phyloP scores from a whole-genome alignment of 2,329 filamentous ascomycete species.

The Catunica adiposa region DNA sequence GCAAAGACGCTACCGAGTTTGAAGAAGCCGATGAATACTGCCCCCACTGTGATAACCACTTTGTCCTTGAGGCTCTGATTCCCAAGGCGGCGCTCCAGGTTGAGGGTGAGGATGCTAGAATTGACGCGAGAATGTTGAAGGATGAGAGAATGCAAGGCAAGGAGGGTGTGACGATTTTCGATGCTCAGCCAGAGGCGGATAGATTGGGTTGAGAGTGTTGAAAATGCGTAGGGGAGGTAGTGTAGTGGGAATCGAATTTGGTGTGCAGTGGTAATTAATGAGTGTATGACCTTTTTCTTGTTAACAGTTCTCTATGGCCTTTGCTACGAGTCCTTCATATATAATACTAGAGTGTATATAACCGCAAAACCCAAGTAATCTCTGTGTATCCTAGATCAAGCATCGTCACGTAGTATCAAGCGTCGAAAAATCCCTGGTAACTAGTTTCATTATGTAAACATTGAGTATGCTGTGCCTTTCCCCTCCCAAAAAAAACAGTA shows the following conservation, averaged over 20 bases:
- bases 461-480: slow-evolving; percentile 14
- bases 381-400: not conserved
- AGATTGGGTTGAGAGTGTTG: slow-evolving; percentile 46
- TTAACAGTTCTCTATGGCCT: not conserved
- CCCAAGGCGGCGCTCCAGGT: slow-evolving; percentile 71
- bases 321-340: not conserved
- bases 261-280: slow-evolving; percentile 5
- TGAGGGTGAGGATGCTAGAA: slow-evolving; percentile 76
- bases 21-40: slow-evolving; percentile 98
- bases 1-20: slow-evolving; percentile 81
- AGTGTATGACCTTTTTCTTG: slow-evolving; percentile 9
- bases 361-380: not conserved
- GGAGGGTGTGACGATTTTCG: slow-evolving; percentile 51
- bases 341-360: not conserved
- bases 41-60: slow-evolving; percentile 98
- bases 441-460: slow-evolving; percentile 11
- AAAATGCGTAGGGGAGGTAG: not conserved
- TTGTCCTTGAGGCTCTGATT: slow-evolving; percentile 73
- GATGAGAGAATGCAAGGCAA: slow-evolving; percentile 60
- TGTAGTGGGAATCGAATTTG: not conserved
- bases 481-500: slow-evolving; percentile 5
- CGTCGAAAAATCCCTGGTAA: not conserved
- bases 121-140: slow-evolving; percentile 81
- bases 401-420: not conserved
- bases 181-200: slow-evolving; percentile 57